Base-by-base conservation (phyloP, 2,329 filamentous ascomycete species). In the Aspergillus sp. region DNA sequence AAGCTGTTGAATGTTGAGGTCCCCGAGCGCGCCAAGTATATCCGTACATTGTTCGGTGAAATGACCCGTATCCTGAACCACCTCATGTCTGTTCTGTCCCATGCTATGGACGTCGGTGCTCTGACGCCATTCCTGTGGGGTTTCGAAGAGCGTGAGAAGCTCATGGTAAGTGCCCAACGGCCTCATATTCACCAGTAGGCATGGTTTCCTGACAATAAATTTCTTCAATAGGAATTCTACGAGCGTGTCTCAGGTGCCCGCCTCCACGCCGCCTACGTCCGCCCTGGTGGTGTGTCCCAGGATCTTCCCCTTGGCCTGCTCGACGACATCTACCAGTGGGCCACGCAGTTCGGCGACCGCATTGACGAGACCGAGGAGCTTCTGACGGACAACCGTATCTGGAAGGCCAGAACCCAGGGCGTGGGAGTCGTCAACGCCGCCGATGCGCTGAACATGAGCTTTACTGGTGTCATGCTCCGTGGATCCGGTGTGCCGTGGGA, bases 241-340 rank as follows among this genome's bases (percentile, higher is more conserved):
- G 94, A 99, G 77, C 91, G 94, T 80, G 95, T 99, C 54, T 99
- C 94, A 38, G 94, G 94, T 71, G 94, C 94, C 64, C 94, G 94
- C 81, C 85, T 99, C 48, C 94, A 99, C 78, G 89, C 94, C 55
- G 94, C 94, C 66, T 99, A 99, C 72, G 88, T 99, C 66, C 90
- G 94, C 65, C 94, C 94, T 45, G 94, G 94, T 67, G 94, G 94
- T 77, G 94, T 99, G 51, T 90, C 91, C 68, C 92, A 97, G 76
- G 94, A 99, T 78, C 82, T 99, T 43, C 94, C 94, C 25, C 70
- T 96, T 55, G 94, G 94, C 61, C 86, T 99, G 43, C 86, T 99
- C 47, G 95, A 99, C 72, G 94, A 99, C 71, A 99, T 99, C 69
- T 97, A 99, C 80, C 93, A 97, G 78, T 99, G 94, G 94, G 94